phyloP scores from a whole-genome alignment of 352 stramenopile species.

The Globisporangium lucens region DNA sequence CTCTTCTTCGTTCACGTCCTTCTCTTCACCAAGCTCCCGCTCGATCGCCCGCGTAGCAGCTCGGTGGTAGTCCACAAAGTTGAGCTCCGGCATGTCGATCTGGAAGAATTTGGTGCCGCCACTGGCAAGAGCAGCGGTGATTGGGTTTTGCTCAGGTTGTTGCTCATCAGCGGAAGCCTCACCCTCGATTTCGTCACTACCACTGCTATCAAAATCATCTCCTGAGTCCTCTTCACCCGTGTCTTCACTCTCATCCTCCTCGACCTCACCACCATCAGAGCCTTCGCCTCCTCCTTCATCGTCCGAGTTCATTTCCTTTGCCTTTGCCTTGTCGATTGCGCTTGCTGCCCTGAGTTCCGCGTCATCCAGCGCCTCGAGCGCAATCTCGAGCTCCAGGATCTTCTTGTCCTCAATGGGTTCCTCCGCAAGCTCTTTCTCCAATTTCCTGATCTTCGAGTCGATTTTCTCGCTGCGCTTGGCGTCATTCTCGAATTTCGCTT shows the following conservation, averaged over 20 bases:
- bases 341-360: slow-evolving; percentile 25
- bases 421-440: slow-evolving; percentile 29
- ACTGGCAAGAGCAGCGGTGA: background rate
- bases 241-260: slow-evolving; percentile 8
- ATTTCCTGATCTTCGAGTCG: slow-evolving; percentile 30
- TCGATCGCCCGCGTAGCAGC: slow-evolving; percentile 36
- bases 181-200: slow-evolving; percentile 17
- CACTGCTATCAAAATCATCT: slow-evolving; percentile 16
- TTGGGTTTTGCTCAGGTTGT: background rate
- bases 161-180: background rate
- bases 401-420: slow-evolving; percentile 36
- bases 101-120: slow-evolving; percentile 35
- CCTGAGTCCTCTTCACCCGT: slow-evolving; percentile 18
- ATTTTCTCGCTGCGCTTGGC: slow-evolving; percentile 24
- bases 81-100: slow-evolving; percentile 45
- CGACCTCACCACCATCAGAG: slow-evolving; percentile 12
- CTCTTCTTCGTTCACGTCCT: slow-evolving; percentile 38
- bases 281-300: slow-evolving; percentile 14
- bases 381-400: slow-evolving; percentile 42
- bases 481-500: slow-evolving; percentile 18
- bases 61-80: slow-evolving; percentile 43
- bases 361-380: slow-evolving; percentile 31
- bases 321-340: slow-evolving; percentile 23
- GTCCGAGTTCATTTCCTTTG: slow-evolving; percentile 18
- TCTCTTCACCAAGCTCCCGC: slow-evolving; percentile 29